phyloP scores from a whole-genome alignment of 1,284 basidiomycete genomes.

The Ceratobasidium sp. region DNA sequence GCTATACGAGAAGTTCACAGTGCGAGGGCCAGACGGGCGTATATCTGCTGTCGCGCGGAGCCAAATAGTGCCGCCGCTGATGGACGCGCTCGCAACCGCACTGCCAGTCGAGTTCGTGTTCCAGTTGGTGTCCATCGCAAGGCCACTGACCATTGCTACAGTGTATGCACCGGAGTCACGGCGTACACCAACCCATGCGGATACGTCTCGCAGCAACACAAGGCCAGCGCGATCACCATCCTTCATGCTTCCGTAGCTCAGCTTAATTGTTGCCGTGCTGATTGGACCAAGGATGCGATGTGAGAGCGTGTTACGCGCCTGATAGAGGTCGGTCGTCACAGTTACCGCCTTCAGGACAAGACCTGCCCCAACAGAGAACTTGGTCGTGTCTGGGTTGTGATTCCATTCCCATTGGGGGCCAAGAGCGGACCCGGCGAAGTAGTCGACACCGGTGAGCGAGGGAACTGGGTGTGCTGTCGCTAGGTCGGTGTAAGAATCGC shows the following conservation, averaged over 20 bases:
- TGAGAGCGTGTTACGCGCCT: slow-evolving; percentile 54
- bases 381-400: slow-evolving; percentile 51
- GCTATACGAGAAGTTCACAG: slow-evolving; percentile 46
- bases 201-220: slow-evolving; percentile 52
- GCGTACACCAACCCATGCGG: slow-evolving; percentile 53
- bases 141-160: slow-evolving; percentile 50
- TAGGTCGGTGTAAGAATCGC: slow-evolving; percentile 19
- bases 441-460: slow-evolving; percentile 49
- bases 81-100: slow-evolving; percentile 49
- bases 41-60: slow-evolving; percentile 52
- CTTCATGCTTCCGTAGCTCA: slow-evolving; percentile 51
- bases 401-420: slow-evolving; percentile 55
- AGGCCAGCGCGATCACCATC: slow-evolving; percentile 54
- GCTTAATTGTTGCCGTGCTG: slow-evolving; percentile 53
- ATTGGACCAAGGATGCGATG: slow-evolving; percentile 53
- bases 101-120: slow-evolving; percentile 50
- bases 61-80: slow-evolving; percentile 51
- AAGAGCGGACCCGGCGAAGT: slow-evolving; percentile 50
- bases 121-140: slow-evolving; percentile 53
- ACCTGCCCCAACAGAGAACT: slow-evolving; percentile 51
- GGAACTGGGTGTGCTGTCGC: slow-evolving; percentile 19
- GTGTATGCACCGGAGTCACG: slow-evolving; percentile 47
- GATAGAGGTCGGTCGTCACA: slow-evolving; percentile 52
- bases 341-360: slow-evolving; percentile 53
- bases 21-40: slow-evolving; percentile 38